Evolutionary conservation across 2,329 filamentous ascomycete species (phyloP).

Genomic region (Beauveria sp.): DNA sequence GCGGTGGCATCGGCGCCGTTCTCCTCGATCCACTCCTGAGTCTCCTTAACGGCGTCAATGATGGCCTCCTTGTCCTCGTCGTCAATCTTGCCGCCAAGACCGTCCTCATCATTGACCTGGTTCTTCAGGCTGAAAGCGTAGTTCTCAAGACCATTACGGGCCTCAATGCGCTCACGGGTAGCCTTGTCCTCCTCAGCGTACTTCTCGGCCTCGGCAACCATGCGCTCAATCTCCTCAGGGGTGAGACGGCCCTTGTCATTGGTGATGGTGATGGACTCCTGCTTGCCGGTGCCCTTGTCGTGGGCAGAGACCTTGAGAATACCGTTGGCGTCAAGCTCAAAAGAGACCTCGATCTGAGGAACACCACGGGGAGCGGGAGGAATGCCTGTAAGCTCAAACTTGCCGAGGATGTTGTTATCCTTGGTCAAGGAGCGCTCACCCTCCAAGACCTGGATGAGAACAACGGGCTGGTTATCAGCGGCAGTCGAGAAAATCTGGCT

Average conservation of each 20-base stretch:
- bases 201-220: slow-evolving; percentile 97
- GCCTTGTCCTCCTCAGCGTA: slow-evolving; percentile 99
- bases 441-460: slow-evolving; percentile 92
- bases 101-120: slow-evolving; percentile 95
- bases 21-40: slow-evolving; percentile 94
- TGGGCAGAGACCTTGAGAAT: slow-evolving; percentile 93
- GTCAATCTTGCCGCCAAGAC: slow-evolving; percentile 95
- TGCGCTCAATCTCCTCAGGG: slow-evolving; percentile 96
- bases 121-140: slow-evolving; percentile 99
- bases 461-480: slow-evolving; percentile 92
- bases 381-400: slow-evolving; percentile 96
- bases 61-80: slow-evolving; percentile 98
- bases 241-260: slow-evolving; percentile 98
- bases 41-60: slow-evolving; percentile 93
- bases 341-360: slow-evolving; percentile 96
- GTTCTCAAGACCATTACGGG: slow-evolving; percentile 95
- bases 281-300: slow-evolving; percentile 98
- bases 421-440: slow-evolving; percentile 91
- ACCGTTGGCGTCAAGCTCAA: slow-evolving; percentile 97
- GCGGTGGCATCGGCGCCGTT: slow-evolving; percentile 76
- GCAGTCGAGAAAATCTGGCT: slow-evolving; percentile 96
- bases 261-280: slow-evolving; percentile 95
- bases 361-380: slow-evolving; percentile 92
- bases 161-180: slow-evolving; percentile 92
- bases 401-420: slow-evolving; percentile 95